Evolutionary conservation across 352 stramenopile genomes (phyloP), one percentile per base, ranked within the genome.

Genomic region (Phytopythium litorale): DNA sequence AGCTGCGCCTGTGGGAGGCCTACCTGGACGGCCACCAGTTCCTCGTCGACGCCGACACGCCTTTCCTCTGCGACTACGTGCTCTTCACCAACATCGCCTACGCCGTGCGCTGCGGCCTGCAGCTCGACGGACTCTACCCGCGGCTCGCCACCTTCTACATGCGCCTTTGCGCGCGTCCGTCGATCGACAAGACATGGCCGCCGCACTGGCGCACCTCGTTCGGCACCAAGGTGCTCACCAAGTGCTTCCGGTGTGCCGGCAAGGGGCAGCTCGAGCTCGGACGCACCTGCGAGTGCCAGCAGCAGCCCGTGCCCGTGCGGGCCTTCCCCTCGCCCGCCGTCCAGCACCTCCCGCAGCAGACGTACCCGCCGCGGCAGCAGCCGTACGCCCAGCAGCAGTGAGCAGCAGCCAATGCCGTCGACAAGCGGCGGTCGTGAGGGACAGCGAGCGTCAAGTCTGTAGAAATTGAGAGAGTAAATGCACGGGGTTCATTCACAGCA

Each of bases 81-180:
- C 81, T 92, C 46, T 94, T 94, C 63, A 91, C 81, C 43, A 94
- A 94, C 70, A 64, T 94, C n/a, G 85, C 85, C 8, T 94, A 94
- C 66, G 85, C 85, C 23, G 85, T 94, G 50, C 79, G 85, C n/a
- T 94, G 85, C 72, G 85, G 85, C 4, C 63, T 94, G 38, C 85
- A 92, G 57, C 79, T 94, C 49, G 85, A 94, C 35, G 85, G 83
- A 19, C 71, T 94, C 0, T 94, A 92, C 62, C 85, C 85, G 45
- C 76, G 81, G 7, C 66, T 94, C 49, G 85, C 85, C 21, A 88
- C 81, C 71, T 89, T 91, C 33, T 94, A 94, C 69, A 72, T 89
- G 58, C 81, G 81, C 2, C 64, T 94, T 56, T 91, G 85, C 58
- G 78, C 76, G 18, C 81, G 82, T 4, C 64, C 73, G 52, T 91